Evolutionary conservation across 192 early-diverging fungal species (phyloP).

Genomic region (Entomortierella beljakovae): DNA sequence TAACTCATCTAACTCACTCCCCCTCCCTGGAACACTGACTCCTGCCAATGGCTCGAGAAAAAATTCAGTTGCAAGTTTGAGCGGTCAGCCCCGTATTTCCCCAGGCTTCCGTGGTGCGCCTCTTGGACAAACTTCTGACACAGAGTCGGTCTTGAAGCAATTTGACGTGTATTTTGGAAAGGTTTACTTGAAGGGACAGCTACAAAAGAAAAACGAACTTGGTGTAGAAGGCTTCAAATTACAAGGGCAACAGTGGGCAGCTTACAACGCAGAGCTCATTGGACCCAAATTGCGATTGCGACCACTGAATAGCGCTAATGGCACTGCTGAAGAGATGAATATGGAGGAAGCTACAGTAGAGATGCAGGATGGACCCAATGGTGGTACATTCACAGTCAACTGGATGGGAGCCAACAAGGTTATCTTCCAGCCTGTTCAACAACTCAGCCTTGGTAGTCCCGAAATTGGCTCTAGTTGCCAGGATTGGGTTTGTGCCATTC

Average conservation of each 20-base stretch:
- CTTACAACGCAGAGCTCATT: conserved; percentile 78
- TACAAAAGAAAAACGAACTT: conserved; percentile 76
- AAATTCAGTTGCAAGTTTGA: conserved; percentile 37
- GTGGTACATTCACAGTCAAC: conserved; percentile 72
- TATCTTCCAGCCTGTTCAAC: conserved; percentile 59
- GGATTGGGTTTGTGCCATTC: conserved; percentile 77
- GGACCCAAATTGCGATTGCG: conserved; percentile 76
- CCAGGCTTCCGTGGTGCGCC: conserved; percentile 50
- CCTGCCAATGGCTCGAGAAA: conserved; percentile 25
- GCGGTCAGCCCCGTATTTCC: conserved; percentile 8
- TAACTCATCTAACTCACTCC: conserved; percentile 29
- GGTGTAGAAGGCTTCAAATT: conserved; percentile 71
- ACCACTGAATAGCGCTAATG: conserved; percentile 55
- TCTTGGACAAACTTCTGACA: conserved; percentile 54
- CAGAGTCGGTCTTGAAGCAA: conserved; percentile 59
- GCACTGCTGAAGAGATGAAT: conserved; percentile 78
- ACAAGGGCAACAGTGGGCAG: conserved; percentile 73
- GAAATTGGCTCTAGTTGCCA: conserved; percentile 64
- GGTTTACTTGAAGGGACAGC: conserved; percentile 76
- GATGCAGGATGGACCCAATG: conserved; percentile 66
- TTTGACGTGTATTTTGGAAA: conserved; percentile 79
- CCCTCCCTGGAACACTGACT: conserved; percentile 22
- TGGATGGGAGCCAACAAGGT: conserved; percentile 79
- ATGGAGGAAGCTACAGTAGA: conserved; percentile 74
- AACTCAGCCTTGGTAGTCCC: conserved; percentile 61